Evolutionary conservation across 2,329 filamentous ascomycete species (phyloP), one percentile per base, ranked within the genome.

Genomic region (Neospermospora avenae): DNA sequence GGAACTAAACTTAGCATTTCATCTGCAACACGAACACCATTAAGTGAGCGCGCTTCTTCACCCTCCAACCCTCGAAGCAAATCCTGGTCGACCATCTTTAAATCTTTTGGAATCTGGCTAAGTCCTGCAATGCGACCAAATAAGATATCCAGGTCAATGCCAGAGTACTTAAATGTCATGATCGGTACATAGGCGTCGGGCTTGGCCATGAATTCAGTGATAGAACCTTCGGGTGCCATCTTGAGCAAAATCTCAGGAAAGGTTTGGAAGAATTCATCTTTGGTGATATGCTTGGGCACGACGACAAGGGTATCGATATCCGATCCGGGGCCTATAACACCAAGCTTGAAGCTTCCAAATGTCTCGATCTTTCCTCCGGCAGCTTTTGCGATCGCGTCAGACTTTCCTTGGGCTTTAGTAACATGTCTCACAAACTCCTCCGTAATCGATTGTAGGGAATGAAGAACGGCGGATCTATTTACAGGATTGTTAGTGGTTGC

Each of bases 251-350:
- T 78, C 20, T 84, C 80, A n/a, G 93, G 93, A 68, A 97, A 97
- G 69, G 89, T 81, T 55, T 89, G 79, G 78, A 99, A 99, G 78
- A 96, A 99, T 75, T 99, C 91, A 34, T 93, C 88, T 61, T 91
- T 88, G 13, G 84, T 84, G 55, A 98, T 89, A 71, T 96, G 92
- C 76, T 91, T 93, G 10, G 95, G 95, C 14, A 88, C 93, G 54
- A 97, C 89, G 61, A 98, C 87, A 55, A 99, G 84, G 1, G 95
- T 97, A 77, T 99, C 95, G 69, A 99, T 98, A 85, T 99, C 95
- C 49, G 95, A 98, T 54, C 92, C 92, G 46, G 95, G 95, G 5
- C 93, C 93, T 74, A 90, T 96, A 24, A 98, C 95, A 62, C 95
- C 95, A 13, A 99, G 81, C 41, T 93, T 88, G 75, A 93, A 99